Evolutionary conservation across 179 eudicot species (phyloP).

Genomic region (Gypsophila paniculata): DNA sequence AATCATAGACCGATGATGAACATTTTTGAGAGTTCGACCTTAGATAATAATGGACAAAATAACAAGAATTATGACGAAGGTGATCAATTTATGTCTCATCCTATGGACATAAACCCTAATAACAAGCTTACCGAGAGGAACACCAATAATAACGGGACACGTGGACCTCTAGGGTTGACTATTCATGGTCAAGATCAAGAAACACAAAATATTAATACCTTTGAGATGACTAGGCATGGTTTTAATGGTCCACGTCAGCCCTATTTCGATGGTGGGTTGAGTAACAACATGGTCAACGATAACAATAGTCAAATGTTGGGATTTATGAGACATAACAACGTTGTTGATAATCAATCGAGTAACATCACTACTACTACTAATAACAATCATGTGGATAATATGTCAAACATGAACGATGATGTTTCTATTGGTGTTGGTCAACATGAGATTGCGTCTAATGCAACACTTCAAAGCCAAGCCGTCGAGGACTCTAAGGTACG

Average conservation of each 20-base stretch:
- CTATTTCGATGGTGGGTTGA: not conserved
- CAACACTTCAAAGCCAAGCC: not conserved
- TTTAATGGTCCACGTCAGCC: not conserved
- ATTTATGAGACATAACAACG: not conserved
- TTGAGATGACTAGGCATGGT: not conserved
- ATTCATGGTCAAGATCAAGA: not conserved
- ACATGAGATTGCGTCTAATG: not conserved
- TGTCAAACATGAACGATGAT: not conserved
- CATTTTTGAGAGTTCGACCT: slow-evolving; percentile 9
- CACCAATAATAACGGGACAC: not conserved
- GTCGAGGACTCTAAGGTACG: slow-evolving; percentile 11
- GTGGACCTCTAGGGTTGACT: not conserved
- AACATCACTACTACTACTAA: not conserved
- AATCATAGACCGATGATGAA: not conserved
- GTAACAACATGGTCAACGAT: not conserved
- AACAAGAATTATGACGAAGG: not conserved
- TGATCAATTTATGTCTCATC: not conserved
- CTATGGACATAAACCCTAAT: not conserved
- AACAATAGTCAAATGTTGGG: not conserved
- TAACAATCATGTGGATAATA: not conserved
- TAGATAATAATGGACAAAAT: not conserved
- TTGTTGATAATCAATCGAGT: not conserved
- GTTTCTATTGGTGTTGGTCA: not conserved
- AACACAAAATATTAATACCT: not conserved
- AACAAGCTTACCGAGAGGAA: not conserved